These are phyloP conservation scores for Fermentozyma sake DNA, from an alignment of 1,139 yeast genomes.

Conservation along the genomic window DNA sequence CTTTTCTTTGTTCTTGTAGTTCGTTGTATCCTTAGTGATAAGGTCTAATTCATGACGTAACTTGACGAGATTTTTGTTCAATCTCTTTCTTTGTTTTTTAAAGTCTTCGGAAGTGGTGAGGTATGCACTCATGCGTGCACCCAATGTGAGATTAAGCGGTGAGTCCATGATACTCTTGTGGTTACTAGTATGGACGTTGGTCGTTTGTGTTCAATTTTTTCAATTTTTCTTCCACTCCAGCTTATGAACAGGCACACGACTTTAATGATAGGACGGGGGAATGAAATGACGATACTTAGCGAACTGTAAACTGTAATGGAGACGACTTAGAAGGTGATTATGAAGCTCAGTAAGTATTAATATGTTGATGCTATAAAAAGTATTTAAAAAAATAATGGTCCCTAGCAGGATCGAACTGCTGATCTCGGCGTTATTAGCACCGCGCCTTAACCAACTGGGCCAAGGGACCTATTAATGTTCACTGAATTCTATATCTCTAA, in stretches of 20 bases:
- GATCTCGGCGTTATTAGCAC: constrained; percentile 85
- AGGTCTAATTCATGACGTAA: constrained; percentile 55
- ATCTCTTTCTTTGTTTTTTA: constrained; percentile 43
- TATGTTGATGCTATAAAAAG: too few relatives aligned
- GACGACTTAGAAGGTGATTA: too few relatives aligned
- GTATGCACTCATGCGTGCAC: constrained; percentile 45
- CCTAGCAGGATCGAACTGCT: constrained; percentile 87
- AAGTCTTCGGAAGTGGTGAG: constrained; percentile 50
- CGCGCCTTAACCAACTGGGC: constrained; percentile 91
- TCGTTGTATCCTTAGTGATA: constrained; percentile 54
- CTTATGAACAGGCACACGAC: constrained; percentile 2
- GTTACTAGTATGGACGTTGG: too few relatives aligned
- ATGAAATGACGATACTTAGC: too few relatives aligned
- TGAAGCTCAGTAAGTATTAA: too few relatives aligned
- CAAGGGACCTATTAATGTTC: constrained; percentile 70
- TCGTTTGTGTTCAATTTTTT: background rate
- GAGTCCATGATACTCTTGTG: constrained; percentile 16
- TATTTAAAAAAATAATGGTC: constrained; percentile 49
- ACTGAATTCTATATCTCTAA: too few relatives aligned
- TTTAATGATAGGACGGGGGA: too few relatives aligned
- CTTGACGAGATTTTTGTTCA: constrained; percentile 47
- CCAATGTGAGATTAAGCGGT: constrained; percentile 42
- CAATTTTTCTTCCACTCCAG: too few relatives aligned
- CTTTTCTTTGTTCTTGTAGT: constrained; percentile 45
- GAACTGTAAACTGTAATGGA: too few relatives aligned